phyloP scores from a whole-genome alignment of 2,329 filamentous ascomycete genomes.

The Penicillium thymicola region DNA sequence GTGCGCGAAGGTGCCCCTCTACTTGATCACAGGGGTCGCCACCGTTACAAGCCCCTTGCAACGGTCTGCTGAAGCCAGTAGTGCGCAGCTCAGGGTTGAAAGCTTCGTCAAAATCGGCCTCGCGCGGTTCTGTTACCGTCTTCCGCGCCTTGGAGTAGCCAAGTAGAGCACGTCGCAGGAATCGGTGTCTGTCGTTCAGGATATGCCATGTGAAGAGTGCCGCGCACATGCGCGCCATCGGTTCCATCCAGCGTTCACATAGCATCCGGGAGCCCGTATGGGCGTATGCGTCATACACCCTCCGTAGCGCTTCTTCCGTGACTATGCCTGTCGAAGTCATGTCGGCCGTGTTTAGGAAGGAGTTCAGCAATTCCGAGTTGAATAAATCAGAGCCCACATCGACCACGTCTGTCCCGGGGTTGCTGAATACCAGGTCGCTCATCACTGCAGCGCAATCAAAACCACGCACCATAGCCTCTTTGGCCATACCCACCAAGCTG shows the following conservation, averaged over 20 bases:
- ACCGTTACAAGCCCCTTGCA: neutral
- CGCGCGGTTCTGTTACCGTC: neutral
- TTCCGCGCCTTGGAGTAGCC: neutral
- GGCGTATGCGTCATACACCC: neutral
- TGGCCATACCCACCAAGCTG: neutral
- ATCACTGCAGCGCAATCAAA: neutral
- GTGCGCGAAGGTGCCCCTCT: neutral
- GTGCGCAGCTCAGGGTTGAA: neutral
- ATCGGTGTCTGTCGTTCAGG: neutral
- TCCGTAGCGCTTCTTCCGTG: neutral
- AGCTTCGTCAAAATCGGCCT: neutral
- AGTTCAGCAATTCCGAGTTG: neutral
- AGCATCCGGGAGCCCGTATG: neutral
- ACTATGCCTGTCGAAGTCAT: neutral
- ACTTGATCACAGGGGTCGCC: neutral
- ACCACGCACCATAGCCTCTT: neutral
- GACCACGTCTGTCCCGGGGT: neutral
- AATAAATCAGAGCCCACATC: neutral
- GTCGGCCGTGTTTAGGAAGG: neutral
- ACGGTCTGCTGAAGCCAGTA: neutral
- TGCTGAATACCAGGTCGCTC: neutral
- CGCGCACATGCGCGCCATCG: neutral
- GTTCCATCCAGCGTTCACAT: neutral
- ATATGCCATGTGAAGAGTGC: neutral
- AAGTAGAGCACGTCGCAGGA: neutral